These are phyloP conservation scores for Wickerhamomyces ciferrii DNA, from an alignment of 805 yeast genomes.

Conservation along the genomic window DNA sequence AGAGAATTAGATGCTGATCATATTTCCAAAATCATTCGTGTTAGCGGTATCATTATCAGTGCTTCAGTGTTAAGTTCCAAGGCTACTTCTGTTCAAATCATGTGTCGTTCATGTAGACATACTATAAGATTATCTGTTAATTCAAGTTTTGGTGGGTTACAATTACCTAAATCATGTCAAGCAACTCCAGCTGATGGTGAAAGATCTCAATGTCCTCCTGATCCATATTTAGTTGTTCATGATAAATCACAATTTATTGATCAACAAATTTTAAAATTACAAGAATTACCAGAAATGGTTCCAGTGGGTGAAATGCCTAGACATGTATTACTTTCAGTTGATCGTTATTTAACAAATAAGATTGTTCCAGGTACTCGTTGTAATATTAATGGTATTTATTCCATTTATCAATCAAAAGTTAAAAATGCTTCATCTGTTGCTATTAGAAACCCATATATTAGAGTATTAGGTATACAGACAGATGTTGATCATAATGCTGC, in stretches of 20 bases:
- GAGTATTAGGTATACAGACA: constrained; percentile 80
- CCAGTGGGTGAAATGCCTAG: constrained; percentile 99
- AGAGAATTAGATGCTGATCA: constrained; percentile 83
- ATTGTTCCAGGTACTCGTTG: constrained; percentile 96
- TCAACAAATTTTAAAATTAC: constrained; percentile 90
- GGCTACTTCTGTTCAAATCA: constrained; percentile 76
- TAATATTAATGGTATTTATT: constrained; percentile 86
- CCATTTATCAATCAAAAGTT: constrained; percentile 77
- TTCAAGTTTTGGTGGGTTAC: constrained; percentile 67
- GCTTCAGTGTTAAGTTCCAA: constrained; percentile 85
- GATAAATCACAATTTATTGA: constrained; percentile 92
- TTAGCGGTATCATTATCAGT: constrained; percentile 90
- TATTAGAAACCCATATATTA: constrained; percentile 86
- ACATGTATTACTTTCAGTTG: constrained; percentile 81
- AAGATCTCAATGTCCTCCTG: constrained; percentile 70
- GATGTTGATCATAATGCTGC: constrained; percentile 70
- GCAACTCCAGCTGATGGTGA: constrained; percentile 48
- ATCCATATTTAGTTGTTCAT: constrained; percentile 90
- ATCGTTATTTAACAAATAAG: constrained; percentile 81
- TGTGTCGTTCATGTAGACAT: constrained; percentile 87
- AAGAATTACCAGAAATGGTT: constrained; percentile 97
- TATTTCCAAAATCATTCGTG: constrained; percentile 82
- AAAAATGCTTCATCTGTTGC: constrained; percentile 67
- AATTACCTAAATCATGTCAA: constrained; percentile 63
- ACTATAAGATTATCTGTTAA: constrained; percentile 58